Base-by-base conservation (phyloP, 345 rosid species). In the Fremontodendron californicum region DNA sequence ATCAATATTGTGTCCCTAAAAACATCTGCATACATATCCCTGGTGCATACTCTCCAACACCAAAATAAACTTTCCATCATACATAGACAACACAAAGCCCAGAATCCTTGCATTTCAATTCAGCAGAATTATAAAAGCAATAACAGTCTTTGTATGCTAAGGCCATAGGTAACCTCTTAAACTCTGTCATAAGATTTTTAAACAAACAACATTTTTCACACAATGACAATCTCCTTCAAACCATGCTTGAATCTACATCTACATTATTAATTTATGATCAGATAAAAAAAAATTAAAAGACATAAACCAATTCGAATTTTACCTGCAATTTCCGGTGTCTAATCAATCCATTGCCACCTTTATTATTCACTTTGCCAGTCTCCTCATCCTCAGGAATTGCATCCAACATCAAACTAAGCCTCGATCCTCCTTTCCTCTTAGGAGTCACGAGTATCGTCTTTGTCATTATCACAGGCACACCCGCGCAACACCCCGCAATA, bases 341-440 rank as follows among this genome's bases (percentile, higher is more conserved):
- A 77, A 75, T 33, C 76, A 85, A 77, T 15, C 85, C 85, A 73
- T 82, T 75, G 43, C 27, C 75, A 27, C 55, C 81, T 48, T 52
- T 68, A 70, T 77, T 82, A 46, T 73, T 81, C 66, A 80, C 90
- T 83, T 92, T 85, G 40, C 80, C 90, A 65, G 83, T 76, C 83
- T 92, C 98, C 42, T 89, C 98, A 33, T 90, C 95, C 88, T 93
- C 98, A 0, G 97, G 98, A 55, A 93, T 94, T 10, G 98, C 89
- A 75, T 90, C 96, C 66, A 93, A 88, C 25, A 83, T 77, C 46
- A 73, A 81, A 57, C 79, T 82, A 61, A 84, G 89, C 73, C 90
- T 86, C 18, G 84, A 82, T 13, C 78, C 85, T 67, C 76, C 85
- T 74, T 88, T 94, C 87, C 83, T 88, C 80, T 89, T 91, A 0